Conservation (phyloP, 495 filamentous ascomycete genomes). For the Tuber indicum region DNA sequence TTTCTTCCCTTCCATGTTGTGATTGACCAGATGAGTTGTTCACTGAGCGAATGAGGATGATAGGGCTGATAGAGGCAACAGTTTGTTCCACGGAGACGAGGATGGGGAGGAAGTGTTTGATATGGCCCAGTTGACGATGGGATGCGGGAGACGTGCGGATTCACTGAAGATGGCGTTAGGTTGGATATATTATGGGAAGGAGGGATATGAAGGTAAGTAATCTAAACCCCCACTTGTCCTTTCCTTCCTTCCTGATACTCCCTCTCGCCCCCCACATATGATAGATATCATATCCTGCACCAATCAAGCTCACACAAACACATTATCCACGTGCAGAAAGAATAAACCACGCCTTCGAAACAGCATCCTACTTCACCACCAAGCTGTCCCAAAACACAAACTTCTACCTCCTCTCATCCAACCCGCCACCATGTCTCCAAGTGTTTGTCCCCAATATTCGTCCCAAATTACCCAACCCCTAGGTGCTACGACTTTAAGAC, state of each 20-base stretch:
- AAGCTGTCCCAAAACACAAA: conserved; percentile 51
- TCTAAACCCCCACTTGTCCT: conserved; percentile 24
- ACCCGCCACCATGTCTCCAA: conserved; percentile 82
- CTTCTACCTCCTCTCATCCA: conserved; percentile 64
- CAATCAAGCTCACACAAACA: conserved; percentile 1
- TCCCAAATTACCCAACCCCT: not conserved
- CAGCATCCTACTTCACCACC: conserved; percentile 58
- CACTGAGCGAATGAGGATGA: not conserved
- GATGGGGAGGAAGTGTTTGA: conserved; percentile 64
- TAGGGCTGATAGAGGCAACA: conserved; percentile 13
- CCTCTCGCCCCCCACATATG: not conserved
- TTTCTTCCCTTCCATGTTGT: conserved; percentile 10
- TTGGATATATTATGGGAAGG: conserved; percentile 80
- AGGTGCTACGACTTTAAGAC: conserved; percentile 1
- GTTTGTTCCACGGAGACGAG: conserved; percentile 63
- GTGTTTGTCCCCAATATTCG: conserved; percentile 45
- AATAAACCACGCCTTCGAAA: conserved; percentile 62
- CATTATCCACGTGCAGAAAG: conserved; percentile 44
- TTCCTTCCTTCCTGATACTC: conserved; percentile 14
- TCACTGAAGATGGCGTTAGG: conserved; percentile 75
- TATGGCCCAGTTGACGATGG: conserved; percentile 85
- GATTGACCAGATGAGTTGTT: not conserved
- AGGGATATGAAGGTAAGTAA: conserved; percentile 45
- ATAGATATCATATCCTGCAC: not conserved
- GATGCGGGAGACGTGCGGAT: conserved; percentile 83